Evolutionary conservation across 2,329 filamentous ascomycete genomes (phyloP), one percentile per base, ranked within the genome.

Genomic region (Scleromitrula shiraiana): DNA sequence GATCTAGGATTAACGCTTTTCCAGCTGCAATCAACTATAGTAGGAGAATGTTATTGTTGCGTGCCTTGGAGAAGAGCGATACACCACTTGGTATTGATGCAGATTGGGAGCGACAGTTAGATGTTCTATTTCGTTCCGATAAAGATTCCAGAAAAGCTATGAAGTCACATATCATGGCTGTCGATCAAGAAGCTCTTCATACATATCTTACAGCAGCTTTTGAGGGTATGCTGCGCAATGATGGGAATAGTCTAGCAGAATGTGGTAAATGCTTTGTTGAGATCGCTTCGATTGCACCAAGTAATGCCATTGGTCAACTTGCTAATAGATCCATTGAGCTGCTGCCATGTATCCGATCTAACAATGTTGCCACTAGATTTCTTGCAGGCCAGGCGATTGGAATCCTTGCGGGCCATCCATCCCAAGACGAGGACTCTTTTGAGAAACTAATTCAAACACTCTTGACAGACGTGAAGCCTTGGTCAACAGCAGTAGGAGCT

Each of bases 41-140:
- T 52, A 73, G 79, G 15, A 75, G 77, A 47, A 71, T 84, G 24
- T 67, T 84, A 4, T 67, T 83, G 29, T 71, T 76, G 55, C 69
- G 78, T 59, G 78, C 80, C 32, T 49, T 64, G 12, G 54, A 64
- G 35, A 55, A 58, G 19, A 59, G 61, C 1, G 57, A 33, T 15
- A 56, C 53, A 1, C 58, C 62, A 7, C 52, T 63, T 35, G 32
- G 66, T 53, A 74, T 88, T 20, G 84, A 91, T 56, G 80, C 84
- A 38, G 86, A 91, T 53, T 97, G 93, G 93, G 85, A 89, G 62
- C 75, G 82, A 38, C 83, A 85, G 56, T 71, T 97, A 2, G 85
- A 90, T 56, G 78, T 81, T 1, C 73, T 84, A 6, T 72, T 93
- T 24, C 76, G 80, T 33, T 85, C 83, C 5, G 85, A 91, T 59